Base-by-base conservation (phyloP, 176 grass and related monocot species). In the Oryza longistaminata region DNA sequence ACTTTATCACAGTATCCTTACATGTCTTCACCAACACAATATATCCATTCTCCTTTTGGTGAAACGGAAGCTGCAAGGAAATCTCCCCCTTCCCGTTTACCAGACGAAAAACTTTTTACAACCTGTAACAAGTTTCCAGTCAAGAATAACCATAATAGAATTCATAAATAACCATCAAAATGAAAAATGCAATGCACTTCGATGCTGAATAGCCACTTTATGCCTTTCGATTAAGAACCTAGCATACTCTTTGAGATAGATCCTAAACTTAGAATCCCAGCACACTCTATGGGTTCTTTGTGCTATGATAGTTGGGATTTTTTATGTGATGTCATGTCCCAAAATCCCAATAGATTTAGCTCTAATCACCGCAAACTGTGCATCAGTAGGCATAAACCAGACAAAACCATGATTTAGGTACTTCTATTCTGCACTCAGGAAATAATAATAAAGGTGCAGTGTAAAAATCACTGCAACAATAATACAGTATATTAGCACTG, bases 11-110 rank as follows among this genome's bases (percentile, higher is more conserved):
- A 74, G 76, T 79, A 71, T 81, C 35, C 92, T 92, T 91, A 99
- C 97, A 94, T 94, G 84, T 99, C 97, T 96, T 99, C 97, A 82
- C 97, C 93, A 69, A 99, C 89, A 85, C 93, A 99, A 76, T 96
- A 99, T 78, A 96, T 94, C 97, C 97, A 99, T 62, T 99, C 93
- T 84, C 97, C 97, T 92, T 99, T 99, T 33, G 97, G 93, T 12
- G 97, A 96, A 88, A 99, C 68, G 53, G 90, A 94, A 71, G 93
- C 93, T 68, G 91, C 97, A 87, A 94, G 88, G 89, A 96, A 99
- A 88, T 99, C 91, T 82, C 97, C 97, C 14, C 97, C 93, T 90
- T 94, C 93, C 82, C 82, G 81, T 68, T 99, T 96, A 73, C 97
- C 97, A 69, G 97, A 99, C 26, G 97, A 99, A 85, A 94, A 99